Evolutionary conservation across 208 protist genomes (phyloP), one percentile per base, ranked within the genome.

Genomic region (Acanthamoeba culbertsoni): DNA sequence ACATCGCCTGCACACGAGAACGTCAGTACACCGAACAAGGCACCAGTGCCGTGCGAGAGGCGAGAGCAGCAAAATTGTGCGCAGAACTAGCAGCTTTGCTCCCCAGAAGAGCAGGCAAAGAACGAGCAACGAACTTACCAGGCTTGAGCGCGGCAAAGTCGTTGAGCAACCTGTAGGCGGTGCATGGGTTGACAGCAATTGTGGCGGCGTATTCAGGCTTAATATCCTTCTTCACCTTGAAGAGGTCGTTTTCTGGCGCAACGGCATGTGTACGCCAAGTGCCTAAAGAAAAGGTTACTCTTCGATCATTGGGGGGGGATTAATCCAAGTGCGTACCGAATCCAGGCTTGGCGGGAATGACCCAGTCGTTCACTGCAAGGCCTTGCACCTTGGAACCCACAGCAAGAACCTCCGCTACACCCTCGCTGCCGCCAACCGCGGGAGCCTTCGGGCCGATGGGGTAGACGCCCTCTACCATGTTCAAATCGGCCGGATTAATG

Each of bases 401-500:
- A 73, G 98, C 97, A 94, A 99, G 97, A 20, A 99, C 98, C n/a
- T 98, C 96, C 31, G 98, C 98, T 12, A 99, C 98, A 89, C 98
- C 98, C 94, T 99, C 98, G 40, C 97, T 97, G 43, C 98, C 98
- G 53, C 96, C 98, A 28, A 99, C 95, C 18, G 94, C 89, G 84
- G 94, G 96, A 7, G 97, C 57, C 77, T 95, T 51, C 10, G 95
- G 95, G 65, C 86, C 37, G 20, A 95, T 96, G 0, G 95, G 96
- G 77, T 97, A 98, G 43, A 97, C 95, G 8, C 99, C 99, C 71
- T 99, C 96, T 84, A 99, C 98, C 42, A 98, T 94, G 94, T 98
- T 99, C 82, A 99, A 97, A 94, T 99, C 99, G 14, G 99, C 98
- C 57, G 98, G 98, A 94, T 99, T 99, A 33, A 99, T 98, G 35